A percentile compares a stretch with the other conserved stretches of the same genome.
phyloP scores from a whole-genome alignment of 2,329 filamentous ascomycete genomes.

The Microdochium nivale region DNA sequence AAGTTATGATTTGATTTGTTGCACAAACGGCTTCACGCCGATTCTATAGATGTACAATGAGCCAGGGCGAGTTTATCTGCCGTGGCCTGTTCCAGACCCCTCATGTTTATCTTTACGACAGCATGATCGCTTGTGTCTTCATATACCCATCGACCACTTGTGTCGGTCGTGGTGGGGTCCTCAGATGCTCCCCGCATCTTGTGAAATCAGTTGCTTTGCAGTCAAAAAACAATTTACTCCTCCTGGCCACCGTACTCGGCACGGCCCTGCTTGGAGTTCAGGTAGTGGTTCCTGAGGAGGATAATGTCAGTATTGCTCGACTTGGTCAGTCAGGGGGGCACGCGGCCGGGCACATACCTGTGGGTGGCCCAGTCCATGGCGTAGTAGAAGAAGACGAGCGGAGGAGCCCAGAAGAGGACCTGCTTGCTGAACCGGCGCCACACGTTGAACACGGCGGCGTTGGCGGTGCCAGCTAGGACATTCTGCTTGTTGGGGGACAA shows the following conservation, averaged over 20 bases:
- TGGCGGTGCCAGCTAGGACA: conserved; percentile 66
- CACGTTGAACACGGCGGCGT: conserved; percentile 91
- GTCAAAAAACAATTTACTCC: conserved; percentile 11
- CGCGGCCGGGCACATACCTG: conserved; percentile 46
- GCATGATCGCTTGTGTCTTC: conserved; percentile 11
- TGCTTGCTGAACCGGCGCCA: conserved; percentile 80
- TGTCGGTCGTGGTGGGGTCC: neutral
- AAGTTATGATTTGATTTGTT: neutral
- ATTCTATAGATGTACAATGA: neutral
- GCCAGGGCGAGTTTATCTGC: neutral
- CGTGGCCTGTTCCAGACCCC: neutral
- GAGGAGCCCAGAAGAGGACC: conserved; percentile 81
- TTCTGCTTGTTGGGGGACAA: conserved; percentile 84
- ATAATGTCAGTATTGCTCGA: conserved; percentile 4
- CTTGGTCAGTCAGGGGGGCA: neutral
- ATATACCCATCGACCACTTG: neutral
- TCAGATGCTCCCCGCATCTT: neutral
- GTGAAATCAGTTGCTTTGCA: neutral
- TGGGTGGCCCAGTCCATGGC: conserved; percentile 86
- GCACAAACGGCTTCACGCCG: neutral
- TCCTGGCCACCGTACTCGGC: conserved; percentile 12
- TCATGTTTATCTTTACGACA: neutral
- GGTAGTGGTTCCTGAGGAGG: conserved; percentile 17
- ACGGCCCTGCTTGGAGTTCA: conserved; percentile 22
- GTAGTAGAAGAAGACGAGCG: conserved; percentile 70